phyloP scores from a whole-genome alignment of 2,329 filamentous ascomycete genomes.

The Aspergillus vadensis region DNA sequence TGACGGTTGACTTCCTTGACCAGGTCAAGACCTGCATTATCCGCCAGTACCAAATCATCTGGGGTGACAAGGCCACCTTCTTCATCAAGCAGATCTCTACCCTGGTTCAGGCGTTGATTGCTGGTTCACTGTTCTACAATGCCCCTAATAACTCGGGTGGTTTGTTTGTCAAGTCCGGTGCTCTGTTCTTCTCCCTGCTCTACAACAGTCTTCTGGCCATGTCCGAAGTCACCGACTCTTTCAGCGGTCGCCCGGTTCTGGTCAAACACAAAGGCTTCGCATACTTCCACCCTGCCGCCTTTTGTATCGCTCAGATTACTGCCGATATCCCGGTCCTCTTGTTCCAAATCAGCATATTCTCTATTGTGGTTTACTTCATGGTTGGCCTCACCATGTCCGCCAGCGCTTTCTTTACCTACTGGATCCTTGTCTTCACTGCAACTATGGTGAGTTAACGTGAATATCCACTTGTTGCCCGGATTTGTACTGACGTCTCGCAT shows the following conservation, averaged over 20 bases:
- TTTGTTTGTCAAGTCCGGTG: conserved; percentile 65
- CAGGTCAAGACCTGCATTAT: conserved; percentile 61
- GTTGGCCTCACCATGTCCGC: conserved; percentile 57
- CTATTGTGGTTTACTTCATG: conserved; percentile 66
- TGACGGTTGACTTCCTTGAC: conserved; percentile 57
- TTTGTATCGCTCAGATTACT: conserved; percentile 47
- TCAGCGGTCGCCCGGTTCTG: conserved; percentile 60
- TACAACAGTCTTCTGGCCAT: conserved; percentile 65
- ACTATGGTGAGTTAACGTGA: conserved; percentile 49
- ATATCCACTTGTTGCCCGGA: neutral
- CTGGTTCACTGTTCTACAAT: conserved; percentile 69
- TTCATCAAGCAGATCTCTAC: conserved; percentile 63
- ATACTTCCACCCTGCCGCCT: conserved; percentile 57
- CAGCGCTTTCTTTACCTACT: conserved; percentile 63
- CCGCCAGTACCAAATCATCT: conserved; percentile 67
- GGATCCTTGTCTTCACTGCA: conserved; percentile 54
- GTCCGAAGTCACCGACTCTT: conserved; percentile 67
- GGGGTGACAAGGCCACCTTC: conserved; percentile 66
- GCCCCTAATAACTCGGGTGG: conserved; percentile 60
- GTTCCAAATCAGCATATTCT: conserved; percentile 62
- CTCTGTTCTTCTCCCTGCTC: conserved; percentile 65
- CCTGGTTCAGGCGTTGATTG: conserved; percentile 62
- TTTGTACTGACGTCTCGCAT: conserved; percentile 15
- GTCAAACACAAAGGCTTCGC: conserved; percentile 62
- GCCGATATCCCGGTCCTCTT: conserved; percentile 58